These are phyloP conservation scores for Carex sylvatica DNA, from an alignment of 202 grass and related monocot genomes.

Conservation along the genomic window DNA sequence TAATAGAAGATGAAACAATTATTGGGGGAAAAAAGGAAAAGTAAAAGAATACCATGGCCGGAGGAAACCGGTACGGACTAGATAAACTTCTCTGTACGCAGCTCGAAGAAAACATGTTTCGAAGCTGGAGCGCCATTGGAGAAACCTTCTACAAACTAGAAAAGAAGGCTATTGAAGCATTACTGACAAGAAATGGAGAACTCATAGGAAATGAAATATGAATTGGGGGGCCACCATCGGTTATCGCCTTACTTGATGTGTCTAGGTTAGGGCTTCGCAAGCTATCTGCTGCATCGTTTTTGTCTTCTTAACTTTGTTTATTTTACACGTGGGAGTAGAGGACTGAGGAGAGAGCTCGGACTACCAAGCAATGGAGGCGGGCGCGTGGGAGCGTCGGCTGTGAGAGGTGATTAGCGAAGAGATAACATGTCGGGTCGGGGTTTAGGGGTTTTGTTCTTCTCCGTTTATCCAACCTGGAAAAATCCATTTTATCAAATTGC, in stretches of 20 bases:
- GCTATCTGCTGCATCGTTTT: neutral
- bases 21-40: neutral
- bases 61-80: conserved; percentile 26
- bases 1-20: neutral
- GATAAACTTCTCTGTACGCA: conserved; percentile 35
- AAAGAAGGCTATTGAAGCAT: conserved; percentile 8
- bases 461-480: neutral
- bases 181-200: neutral
- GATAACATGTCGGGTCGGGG: neutral
- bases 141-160: neutral
- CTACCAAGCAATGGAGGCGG: neutral
- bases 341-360: neutral
- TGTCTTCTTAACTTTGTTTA: neutral
- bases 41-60: conserved; percentile 41
- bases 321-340: neutral
- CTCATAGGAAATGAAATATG: too few relatives aligned
- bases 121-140: conserved; percentile 72
- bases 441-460: conserved; percentile 10
- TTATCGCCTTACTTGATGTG: neutral
- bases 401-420: neutral
- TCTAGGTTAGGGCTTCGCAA: conserved; percentile 18
- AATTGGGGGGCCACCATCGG: neutral
- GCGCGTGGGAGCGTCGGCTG: neutral
- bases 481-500: neutral
- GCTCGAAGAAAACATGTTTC: conserved; percentile 49